A percentile compares a stretch with the other conserved stretches of the same genome.
phyloP scores from a whole-genome alignment of 768 basidiomycete genomes.

The Melanogaster broomeanus region DNA sequence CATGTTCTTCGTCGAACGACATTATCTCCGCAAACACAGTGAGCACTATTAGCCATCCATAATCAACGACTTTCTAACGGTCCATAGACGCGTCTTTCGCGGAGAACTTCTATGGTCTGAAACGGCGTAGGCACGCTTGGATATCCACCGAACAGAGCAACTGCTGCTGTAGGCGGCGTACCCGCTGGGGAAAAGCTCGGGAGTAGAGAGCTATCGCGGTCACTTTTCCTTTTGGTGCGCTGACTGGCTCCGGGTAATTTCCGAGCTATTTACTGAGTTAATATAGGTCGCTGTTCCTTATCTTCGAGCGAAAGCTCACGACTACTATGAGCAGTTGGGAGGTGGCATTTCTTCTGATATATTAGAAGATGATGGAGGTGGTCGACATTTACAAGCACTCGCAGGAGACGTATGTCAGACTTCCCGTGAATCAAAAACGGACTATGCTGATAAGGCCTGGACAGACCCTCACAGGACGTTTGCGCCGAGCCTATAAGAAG shows the following conservation, averaged over 20 bases:
- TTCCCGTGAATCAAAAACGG: not conserved
- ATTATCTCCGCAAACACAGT: constrained; percentile 90
- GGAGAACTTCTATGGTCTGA: constrained; percentile 95
- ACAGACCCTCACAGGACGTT: constrained; percentile 53
- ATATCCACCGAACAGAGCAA: constrained; percentile 69
- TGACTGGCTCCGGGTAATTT: not conserved
- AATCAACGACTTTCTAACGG: constrained; percentile 1
- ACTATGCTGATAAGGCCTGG: constrained; percentile 2
- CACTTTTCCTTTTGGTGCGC: constrained; percentile 78
- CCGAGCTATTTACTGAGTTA: constrained; percentile 1
- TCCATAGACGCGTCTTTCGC: constrained; percentile 85
- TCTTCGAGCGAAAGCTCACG: constrained; percentile 82
- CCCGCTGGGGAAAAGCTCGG: constrained; percentile 68
- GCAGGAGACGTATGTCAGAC: constrained; percentile 52
- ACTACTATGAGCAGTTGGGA: constrained; percentile 88
- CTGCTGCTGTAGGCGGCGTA: constrained; percentile 65
- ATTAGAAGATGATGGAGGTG: constrained; percentile 52
- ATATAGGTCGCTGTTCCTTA: constrained; percentile 82
- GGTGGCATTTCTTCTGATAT: constrained; percentile 75
- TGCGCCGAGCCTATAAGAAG: constrained; percentile 65
- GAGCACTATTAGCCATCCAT: constrained; percentile 24
- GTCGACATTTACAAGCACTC: constrained; percentile 45
- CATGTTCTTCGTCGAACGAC: constrained; percentile 87
- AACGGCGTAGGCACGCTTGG: constrained; percentile 70
- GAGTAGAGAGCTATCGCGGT: constrained; percentile 67